Base-by-base conservation (phyloP, 2,329 filamentous ascomycete species). In the Teratosphaeria epicoccoides region DNA sequence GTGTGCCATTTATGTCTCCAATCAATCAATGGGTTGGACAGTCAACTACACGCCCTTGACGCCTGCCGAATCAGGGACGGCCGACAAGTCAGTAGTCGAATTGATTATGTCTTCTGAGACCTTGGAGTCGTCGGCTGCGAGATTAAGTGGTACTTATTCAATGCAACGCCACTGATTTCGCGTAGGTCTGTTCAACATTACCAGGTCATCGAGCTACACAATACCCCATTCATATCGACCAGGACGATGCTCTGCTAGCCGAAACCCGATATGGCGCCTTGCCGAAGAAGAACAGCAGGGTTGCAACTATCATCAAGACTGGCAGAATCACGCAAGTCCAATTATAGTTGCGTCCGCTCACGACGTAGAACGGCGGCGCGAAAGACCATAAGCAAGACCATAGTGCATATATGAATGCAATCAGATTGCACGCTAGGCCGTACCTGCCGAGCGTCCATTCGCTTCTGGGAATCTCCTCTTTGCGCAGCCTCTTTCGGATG, bases 311-410 rank as follows among this genome's bases (percentile, higher is more conserved):
- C 59, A 61, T 57, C 2, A 60, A 22, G 4, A 51, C 52, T 2
- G 55, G 47, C 46, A 75, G 74, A 37, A 78, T 69, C 6, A 75
- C 64, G n/a, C 68, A 59, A 25, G 70, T 72, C 74, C 74, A 79
- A 59, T 80, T 79, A 68, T 78, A 77, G 2, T 67, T 70, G 12
- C 58, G 57, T 1, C 67, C 59, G 2, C 47, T 55, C 1, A 74
- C 69, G 1, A 63, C 55, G 29, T 69, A 62, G 2, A 57, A 52
- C 0, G 65, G 58, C 0, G 77, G 77, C 69, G 69, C 71, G 56
- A 68, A 66, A 7, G 61, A 61, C 68, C 68, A 72, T 57, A 72
- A 60, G 51, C 70, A 66, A 0, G 62, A 60, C 50, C 68, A 67
- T 17, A 54, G 24, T 1, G 66, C 52, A 51, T 72, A 73, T 2